Conservation (phyloP, 345 rosid species). For the Citrus sinensis region DVS_A1.0 CM039161.1:19218501-19219000, state of each 20-base stretch:
- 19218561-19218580: constrained; percentile 87
- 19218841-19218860: constrained; percentile 94
- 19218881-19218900: constrained; percentile 82
- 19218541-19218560: constrained; percentile 91
- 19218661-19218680: constrained; percentile 85
- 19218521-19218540: constrained; percentile 81
- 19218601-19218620: constrained; percentile 72
- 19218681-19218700: constrained; percentile 94
- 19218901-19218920: constrained; percentile 96
- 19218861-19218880: constrained; percentile 82
- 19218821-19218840: constrained; percentile 99
- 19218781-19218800: constrained; percentile 93
- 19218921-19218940: constrained; percentile 98
- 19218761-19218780: constrained; percentile 61
- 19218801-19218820: constrained; percentile 97
- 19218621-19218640: constrained; percentile 58
- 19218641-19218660: constrained; percentile 57
- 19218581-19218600: constrained; percentile 59
- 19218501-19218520: constrained; percentile 55
- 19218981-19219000: constrained; percentile 98
- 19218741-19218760: constrained; percentile 78
- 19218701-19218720: constrained; percentile 85
- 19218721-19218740: constrained; percentile 59
- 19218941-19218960: constrained; percentile 87
- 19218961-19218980: constrained; percentile 83